Evolutionary conservation across 768 basidiomycete genomes (phyloP).

Genomic region (Galerina sulciceps): DNA sequence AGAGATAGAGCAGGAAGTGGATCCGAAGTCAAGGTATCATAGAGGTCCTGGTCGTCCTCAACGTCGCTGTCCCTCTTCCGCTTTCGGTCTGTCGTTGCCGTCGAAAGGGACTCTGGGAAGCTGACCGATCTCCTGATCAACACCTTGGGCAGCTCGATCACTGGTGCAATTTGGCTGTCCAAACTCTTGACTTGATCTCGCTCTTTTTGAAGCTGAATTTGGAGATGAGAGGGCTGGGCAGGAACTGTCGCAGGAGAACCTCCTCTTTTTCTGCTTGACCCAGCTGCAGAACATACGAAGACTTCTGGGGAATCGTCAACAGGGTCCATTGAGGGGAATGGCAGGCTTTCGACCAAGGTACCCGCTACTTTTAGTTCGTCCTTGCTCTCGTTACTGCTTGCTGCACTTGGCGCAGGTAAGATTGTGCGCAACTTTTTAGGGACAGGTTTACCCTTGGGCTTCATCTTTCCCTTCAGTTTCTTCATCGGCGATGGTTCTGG

Average conservation of each 20-base stretch:
- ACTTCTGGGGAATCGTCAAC: neutral
- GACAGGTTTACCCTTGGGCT: constrained; percentile 9
- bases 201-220: neutral
- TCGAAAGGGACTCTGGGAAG: constrained; percentile 16
- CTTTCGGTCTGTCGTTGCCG: constrained; percentile 13
- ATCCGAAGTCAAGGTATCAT: neutral
- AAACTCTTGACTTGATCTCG: neutral
- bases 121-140: constrained; percentile 14
- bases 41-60: neutral
- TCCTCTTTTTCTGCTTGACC: neutral
- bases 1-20: constrained; percentile 16
- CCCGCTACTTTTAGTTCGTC: constrained; percentile 32
- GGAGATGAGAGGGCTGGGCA: neutral
- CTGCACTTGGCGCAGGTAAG: constrained; percentile 10
- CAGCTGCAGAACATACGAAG: neutral
- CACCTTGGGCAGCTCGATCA: constrained; percentile 21
- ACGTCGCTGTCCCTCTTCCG: constrained; percentile 19
- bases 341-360: constrained; percentile 1
- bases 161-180: constrained; percentile 3
- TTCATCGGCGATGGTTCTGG: constrained; percentile 12
- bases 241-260: neutral
- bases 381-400: constrained; percentile 32
- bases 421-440: neutral
- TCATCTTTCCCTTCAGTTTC: constrained; percentile 25
- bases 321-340: constrained; percentile 12